Evolutionary conservation across 2,329 filamentous ascomycete genomes (phyloP).

Genomic region (Pyricularia sp.): DNA sequence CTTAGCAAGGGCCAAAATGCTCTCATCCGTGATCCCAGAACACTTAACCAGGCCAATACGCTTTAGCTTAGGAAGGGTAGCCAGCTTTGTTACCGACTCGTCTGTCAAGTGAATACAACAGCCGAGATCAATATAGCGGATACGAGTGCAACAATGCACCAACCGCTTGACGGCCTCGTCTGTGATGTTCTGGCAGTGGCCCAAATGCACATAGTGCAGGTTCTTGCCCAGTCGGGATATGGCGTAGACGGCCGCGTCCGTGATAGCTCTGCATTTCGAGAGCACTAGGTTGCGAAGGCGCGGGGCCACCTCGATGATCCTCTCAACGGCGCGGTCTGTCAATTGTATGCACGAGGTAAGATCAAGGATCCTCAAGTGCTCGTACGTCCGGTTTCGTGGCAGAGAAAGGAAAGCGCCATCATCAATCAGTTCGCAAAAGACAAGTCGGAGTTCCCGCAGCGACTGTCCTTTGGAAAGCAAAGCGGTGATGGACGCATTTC

Average conservation of each 20-base stretch:
- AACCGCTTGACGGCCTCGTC: constrained; percentile 79
- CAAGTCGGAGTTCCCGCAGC: constrained; percentile 82
- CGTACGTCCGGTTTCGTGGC: constrained; percentile 60
- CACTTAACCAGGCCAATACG: constrained; percentile 95
- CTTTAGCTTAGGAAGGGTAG: constrained; percentile 83
- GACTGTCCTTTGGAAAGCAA: constrained; percentile 71
- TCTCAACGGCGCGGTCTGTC: constrained; percentile 79
- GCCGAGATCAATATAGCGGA: constrained; percentile 95
- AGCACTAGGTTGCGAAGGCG: constrained; percentile 86
- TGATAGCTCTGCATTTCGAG: constrained; percentile 89
- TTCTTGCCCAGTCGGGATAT: constrained; percentile 92
- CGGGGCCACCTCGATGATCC: constrained; percentile 78
- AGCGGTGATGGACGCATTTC: constrained; percentile 73
- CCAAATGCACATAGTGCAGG: constrained; percentile 90
- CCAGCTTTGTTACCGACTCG: constrained; percentile 72
- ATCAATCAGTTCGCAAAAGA: constrained; percentile 75
- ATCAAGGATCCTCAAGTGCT: constrained; percentile 86
- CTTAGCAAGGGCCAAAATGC: constrained; percentile 74
- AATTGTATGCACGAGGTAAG: constrained; percentile 80
- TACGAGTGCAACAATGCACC: constrained; percentile 80
- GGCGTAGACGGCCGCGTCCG: constrained; percentile 75
- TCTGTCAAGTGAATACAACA: constrained; percentile 89
- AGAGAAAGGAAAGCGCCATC: constrained; percentile 82
- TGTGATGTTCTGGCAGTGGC: constrained; percentile 86
- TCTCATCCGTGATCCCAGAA: constrained; percentile 77